Base-by-base conservation (phyloP, 768 basidiomycete species). In the Suillus americanus region DNA sequence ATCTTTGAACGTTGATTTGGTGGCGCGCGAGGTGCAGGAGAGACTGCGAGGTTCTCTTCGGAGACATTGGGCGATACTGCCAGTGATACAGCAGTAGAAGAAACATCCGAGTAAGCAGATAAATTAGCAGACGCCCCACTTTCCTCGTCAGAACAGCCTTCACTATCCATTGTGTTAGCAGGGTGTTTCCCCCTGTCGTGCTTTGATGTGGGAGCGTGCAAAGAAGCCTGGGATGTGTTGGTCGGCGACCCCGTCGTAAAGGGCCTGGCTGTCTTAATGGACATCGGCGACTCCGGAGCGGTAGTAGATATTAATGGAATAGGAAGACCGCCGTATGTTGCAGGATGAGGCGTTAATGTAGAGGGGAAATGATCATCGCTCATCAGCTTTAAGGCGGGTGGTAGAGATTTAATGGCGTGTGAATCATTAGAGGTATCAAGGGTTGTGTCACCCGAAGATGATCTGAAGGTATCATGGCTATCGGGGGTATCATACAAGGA, bases 301-400 rank as follows among this genome's bases (percentile, higher is more conserved):
- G 82, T 81, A 2, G 84, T 86, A 5, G 83, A 82, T 64, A 89
- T 87, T 9, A 72, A 77, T 18, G 87, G 88, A 57, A 89, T 85
- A 1, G 82, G 78, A 33, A 83, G 68, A 0, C 81, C 80, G 16
- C 76, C 79, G 43, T 79, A 83, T 2, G 79, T 76, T 33, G 60
- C 62, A 9, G 64, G 43, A 30, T 64, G 73, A 41, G 20, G 61
- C 3, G 63, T 71, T 4, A 67, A 66, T 33, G 68, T 65, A 37
- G 68, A 66, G 51, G 73, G 69, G 2, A 69, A 66, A 37, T 69
- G 67, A 28, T 67, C 65, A 65, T 28, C 65, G 59, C 67, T 69
- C 37, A 71, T 70, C 50, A 77, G 65, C 37, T 76, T 72, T 30
- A 78, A 69, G 43, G 72, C 68, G 68, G 79, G 68, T 41, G 75